Evolutionary conservation across 768 basidiomycete species (phyloP), one percentile per base, ranked within the genome.

Genomic region (Amanita exitialis): DNA sequence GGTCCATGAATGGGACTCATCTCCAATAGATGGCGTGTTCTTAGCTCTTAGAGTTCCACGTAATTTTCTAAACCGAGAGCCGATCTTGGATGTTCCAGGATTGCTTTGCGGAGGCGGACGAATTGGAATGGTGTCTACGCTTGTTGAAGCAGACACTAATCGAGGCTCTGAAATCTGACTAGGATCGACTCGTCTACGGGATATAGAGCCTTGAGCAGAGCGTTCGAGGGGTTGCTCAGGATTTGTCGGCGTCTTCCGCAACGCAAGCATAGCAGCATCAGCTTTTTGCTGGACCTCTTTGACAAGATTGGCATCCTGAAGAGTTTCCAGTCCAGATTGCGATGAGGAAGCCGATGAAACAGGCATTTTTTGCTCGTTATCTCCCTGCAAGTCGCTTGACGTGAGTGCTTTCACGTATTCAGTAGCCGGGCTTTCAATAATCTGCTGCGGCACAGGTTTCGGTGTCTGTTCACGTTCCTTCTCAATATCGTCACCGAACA

Each of bases 61-160:
- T 44, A 91, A 66, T 59, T 77, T 82, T 64, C 79, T 83, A 70
- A 91, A 80, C 20, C 86, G 79, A 36, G 80, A 78, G 41, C 84
- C 82, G 53, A 90, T 75, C 62, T 79, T 85, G 0, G 77, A 78
- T 51, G 74, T 58, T 36, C 73, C 62, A 58, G 73, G 55, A 58
- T 67, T 76, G 25, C 75, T 61, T 51, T 68, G 65, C 1, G 79
- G 74, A 20, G 78, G 70, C 9, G 76, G 68, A 28, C 75, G 78
- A 38, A 83, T 67, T 37, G 85, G 82, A 47, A 85, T 71, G 3
- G 82, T 76, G 58, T 85, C 81, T 21, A 86, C 76, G 55, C 79
- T 81, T 3, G 80, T 78, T 1, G 85, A 78, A 2, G 81, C 75
- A n/a, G 80, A 82, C 15, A 87, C 70, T 16, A 86, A 68, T 20